Evolutionary conservation across 768 basidiomycete genomes (phyloP).

Genomic region (Tubosaeta sp.): DNA sequence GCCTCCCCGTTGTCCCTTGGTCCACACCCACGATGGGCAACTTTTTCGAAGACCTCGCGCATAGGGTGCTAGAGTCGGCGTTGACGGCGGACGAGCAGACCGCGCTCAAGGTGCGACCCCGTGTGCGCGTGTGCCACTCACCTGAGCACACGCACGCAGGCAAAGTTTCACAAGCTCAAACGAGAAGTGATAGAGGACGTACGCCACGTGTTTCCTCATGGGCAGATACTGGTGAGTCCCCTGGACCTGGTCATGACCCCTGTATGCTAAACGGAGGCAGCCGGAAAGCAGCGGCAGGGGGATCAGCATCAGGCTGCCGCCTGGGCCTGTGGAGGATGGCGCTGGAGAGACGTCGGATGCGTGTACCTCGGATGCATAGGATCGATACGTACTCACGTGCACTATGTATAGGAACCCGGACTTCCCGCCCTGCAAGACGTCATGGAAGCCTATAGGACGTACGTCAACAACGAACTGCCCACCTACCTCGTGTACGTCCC

Average conservation of each 20-base stretch:
- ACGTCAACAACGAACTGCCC: slow-evolving; percentile 29
- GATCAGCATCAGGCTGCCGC: slow-evolving; percentile 19
- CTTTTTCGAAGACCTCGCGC: slow-evolving; percentile 28
- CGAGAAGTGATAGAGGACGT: slow-evolving; percentile 28
- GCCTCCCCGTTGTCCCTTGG: not conserved
- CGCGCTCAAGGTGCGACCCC: slow-evolving; percentile 18
- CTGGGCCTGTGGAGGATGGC: slow-evolving; percentile 7
- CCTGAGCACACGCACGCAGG: slow-evolving; percentile 6
- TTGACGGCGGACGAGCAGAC: slow-evolving; percentile 22
- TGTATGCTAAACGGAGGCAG: slow-evolving; percentile 1
- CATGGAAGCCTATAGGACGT: slow-evolving; percentile 17
- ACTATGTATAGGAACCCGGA: slow-evolving; percentile 14
- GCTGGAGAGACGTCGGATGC: slow-evolving; percentile 3
- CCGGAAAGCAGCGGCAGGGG: slow-evolving; percentile 24
- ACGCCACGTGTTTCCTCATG: slow-evolving; percentile 24
- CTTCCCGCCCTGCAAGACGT: slow-evolving; percentile 19
- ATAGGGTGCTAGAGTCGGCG: slow-evolving; percentile 18
- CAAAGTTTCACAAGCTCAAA: slow-evolving; percentile 28
- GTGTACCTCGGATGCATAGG: not conserved
- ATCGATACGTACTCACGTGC: not conserved
- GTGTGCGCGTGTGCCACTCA: not conserved
- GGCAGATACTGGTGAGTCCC: slow-evolving; percentile 24
- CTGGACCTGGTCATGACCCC: not conserved
- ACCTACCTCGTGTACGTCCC: slow-evolving; percentile 27
- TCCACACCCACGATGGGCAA: slow-evolving; percentile 18